Conservation (phyloP, 768 basidiomycete genomes). For the Auricularia sp. region DNA sequence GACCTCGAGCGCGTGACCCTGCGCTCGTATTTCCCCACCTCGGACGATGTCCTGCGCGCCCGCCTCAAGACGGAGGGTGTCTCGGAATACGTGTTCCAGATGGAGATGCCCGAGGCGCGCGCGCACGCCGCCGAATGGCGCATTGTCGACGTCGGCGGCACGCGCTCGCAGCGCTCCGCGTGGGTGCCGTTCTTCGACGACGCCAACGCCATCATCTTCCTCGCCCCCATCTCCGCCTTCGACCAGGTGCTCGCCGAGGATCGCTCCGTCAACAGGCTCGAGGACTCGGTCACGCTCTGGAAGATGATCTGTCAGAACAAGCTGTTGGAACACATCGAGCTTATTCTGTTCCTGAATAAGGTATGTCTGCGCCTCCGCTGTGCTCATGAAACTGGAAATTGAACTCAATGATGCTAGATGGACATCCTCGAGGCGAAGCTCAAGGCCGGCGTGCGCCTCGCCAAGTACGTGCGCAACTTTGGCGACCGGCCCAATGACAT, state of each 20-base stretch:
- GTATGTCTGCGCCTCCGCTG: background rate
- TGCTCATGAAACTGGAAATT: no score
- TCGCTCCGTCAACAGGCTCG: conserved; percentile 56
- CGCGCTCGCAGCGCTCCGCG: conserved; percentile 19
- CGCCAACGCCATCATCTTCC: conserved; percentile 69
- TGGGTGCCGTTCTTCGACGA: conserved; percentile 68
- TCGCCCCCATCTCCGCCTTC: conserved; percentile 67
- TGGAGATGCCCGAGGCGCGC: conserved; percentile 28
- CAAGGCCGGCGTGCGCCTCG: conserved; percentile 48
- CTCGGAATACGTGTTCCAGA: conserved; percentile 9
- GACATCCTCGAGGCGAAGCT: conserved; percentile 65
- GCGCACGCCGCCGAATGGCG: conserved; percentile 47
- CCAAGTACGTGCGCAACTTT: conserved; percentile 64
- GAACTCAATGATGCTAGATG: conserved; percentile 21
- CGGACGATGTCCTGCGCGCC: conserved; percentile 44
- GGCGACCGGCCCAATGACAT: conserved; percentile 59
- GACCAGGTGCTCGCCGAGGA: conserved; percentile 69
- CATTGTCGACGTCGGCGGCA: conserved; percentile 44
- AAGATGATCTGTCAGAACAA: conserved; percentile 61
- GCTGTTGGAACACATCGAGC: conserved; percentile 55
- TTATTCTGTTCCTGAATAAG: conserved; percentile 77
- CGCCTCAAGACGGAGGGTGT: conserved; percentile 36
- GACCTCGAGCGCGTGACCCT: conserved; percentile 41
- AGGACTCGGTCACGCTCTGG: conserved; percentile 73
- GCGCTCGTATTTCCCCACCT: conserved; percentile 32